Evolutionary conservation across 768 basidiomycete species (phyloP), one percentile per base, ranked within the genome.

Genomic region (Daedalea quercina): DNA sequence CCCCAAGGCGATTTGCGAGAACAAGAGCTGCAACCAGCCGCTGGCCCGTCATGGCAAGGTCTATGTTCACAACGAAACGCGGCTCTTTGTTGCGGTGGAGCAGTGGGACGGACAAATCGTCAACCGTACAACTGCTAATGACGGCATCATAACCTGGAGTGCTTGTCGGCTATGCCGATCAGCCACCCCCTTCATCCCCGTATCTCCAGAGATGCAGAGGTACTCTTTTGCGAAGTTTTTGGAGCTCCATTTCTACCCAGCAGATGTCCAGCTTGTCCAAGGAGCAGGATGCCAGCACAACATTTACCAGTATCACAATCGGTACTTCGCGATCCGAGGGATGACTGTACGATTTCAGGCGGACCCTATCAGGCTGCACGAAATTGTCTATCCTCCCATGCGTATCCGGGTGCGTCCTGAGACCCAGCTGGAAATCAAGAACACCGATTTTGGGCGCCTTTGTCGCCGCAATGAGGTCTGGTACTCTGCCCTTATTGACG

Each of bases 191-290:
- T 90, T 94, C 69, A 88, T 94, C 58, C 86, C 85, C 4, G 83
- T 92, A 35, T 91, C 91, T 1, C 86, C 90, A 60, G 93, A 95
- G 66, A 93, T 94, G 77, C 88, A 91, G 62, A 75, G 86, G 52
- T 93, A 95, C 65, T 97, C 94, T 3, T 95, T 97, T 65, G 91
- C 88, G 33, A 94, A 96, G 61, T 98, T 95, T 67, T 78, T 99
- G 25, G 95, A 99, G 65, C 81, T 95, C 24, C 89, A 93, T 64
- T 97, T 97, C 68, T 96, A 98, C 69, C 94, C 93, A 26, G 82
- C 91, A 31, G 83, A 90, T 57, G 84, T 94, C 62, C 78, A 83
- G 61, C 74, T 91, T 45, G 82, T 91, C n/a, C 86, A 84, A 60
- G 91, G 89, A 9, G 90, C 92, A 28, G 86, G 85, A 3, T 98